Evolutionary conservation across 768 basidiomycete genomes (phyloP).

Genomic region (Collybiopsis luxurians): DNA sequence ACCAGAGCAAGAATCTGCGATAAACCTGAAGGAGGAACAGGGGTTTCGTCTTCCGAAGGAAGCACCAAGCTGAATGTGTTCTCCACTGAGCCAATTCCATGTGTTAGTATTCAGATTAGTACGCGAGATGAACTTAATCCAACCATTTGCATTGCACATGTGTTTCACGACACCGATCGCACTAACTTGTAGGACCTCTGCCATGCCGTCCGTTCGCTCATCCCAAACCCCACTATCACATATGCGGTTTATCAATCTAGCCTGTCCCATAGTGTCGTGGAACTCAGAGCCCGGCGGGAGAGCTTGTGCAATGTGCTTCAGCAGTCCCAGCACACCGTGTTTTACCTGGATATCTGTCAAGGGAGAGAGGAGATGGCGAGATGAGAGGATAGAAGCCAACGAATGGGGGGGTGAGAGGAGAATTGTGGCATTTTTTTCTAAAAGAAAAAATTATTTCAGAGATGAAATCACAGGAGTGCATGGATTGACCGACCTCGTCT

Average conservation of each 20-base stretch:
- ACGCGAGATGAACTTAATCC: conserved; percentile 16
- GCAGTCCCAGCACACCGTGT: conserved; percentile 82
- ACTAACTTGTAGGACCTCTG: conserved; percentile 82
- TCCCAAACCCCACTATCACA: conserved; percentile 66
- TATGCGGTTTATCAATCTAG: conserved; percentile 61
- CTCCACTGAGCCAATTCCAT: conserved; percentile 28
- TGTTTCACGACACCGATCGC: conserved; percentile 90
- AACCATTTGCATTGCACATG: conserved; percentile 75
- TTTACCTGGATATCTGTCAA: conserved; percentile 76
- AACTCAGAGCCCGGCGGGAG: conserved; percentile 56
- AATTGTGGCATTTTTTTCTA: conserved; percentile 58
- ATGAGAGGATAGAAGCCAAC: conserved; percentile 60
- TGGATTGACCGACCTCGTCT: conserved; percentile 55
- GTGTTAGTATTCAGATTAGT: conserved; percentile 1
- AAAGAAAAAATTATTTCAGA: not conserved
- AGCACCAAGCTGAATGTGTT: conserved; percentile 53
- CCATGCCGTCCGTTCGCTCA: conserved; percentile 71
- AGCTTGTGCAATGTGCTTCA: conserved; percentile 83
- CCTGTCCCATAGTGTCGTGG: conserved; percentile 55
- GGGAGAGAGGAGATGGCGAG: conserved; percentile 50
- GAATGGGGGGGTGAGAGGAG: conserved; percentile 66
- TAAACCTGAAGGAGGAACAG: conserved; percentile 45
- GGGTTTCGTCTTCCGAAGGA: conserved; percentile 28
- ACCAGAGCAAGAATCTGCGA: conserved; percentile 72
- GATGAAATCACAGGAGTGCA: not conserved